Percentiles rank a stretch among this genome's conserved stretches.
Evolutionary conservation across 2,329 filamentous ascomycete species (phyloP).

Genomic region (Neonectria sp.): DNA sequence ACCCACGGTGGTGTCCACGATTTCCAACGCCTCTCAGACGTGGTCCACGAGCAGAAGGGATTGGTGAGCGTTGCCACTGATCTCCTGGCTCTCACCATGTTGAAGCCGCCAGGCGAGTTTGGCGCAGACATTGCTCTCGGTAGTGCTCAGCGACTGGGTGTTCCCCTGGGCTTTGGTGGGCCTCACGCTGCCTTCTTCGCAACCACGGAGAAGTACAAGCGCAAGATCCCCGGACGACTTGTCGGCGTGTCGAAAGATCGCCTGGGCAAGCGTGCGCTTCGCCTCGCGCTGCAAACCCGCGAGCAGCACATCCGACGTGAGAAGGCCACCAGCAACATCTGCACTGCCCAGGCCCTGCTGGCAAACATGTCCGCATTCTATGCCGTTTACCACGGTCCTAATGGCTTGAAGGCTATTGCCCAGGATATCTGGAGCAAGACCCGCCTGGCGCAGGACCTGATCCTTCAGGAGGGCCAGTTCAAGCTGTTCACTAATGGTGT

Average conservation of each 20-base stretch:
- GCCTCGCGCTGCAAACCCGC: slow-evolving; percentile 87
- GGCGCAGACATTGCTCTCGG: slow-evolving; percentile 96
- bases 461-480: slow-evolving; percentile 68
- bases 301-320: slow-evolving; percentile 97
- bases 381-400: slow-evolving; percentile 91
- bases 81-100: slow-evolving; percentile 86
- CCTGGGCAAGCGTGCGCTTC: slow-evolving; percentile 73
- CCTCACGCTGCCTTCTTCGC: slow-evolving; percentile 98
- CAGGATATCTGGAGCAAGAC: slow-evolving; percentile 80
- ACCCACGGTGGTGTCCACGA: slow-evolving; percentile 88
- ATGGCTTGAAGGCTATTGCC: slow-evolving; percentile 87
- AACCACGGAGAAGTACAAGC: slow-evolving; percentile 83
- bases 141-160: slow-evolving; percentile 90
- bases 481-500: slow-evolving; percentile 72
- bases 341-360: slow-evolving; percentile 92
- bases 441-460: slow-evolving; percentile 71
- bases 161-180: slow-evolving; percentile 92
- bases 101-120: slow-evolving; percentile 93
- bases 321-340: slow-evolving; percentile 98
- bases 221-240: slow-evolving; percentile 91
- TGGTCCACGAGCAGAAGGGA: slow-evolving; percentile 83
- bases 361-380: slow-evolving; percentile 98
- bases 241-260: slow-evolving; percentile 93
- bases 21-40: slow-evolving; percentile 79
- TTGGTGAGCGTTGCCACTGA: slow-evolving; percentile 92